Conservation (phyloP, 345 rosid species). For the Camelina hispida region DNA sequence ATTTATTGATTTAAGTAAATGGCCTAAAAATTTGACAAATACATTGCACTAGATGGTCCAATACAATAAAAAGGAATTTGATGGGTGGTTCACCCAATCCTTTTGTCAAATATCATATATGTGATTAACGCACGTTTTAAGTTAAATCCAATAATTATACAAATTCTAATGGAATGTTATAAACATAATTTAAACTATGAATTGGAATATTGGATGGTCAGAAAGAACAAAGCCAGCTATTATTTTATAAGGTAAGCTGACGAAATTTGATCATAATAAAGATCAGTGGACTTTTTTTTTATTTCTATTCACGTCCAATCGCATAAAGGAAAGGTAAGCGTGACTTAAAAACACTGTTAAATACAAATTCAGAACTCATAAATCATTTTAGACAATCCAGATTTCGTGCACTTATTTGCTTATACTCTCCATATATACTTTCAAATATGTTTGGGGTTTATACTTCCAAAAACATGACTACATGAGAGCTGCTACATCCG, state of each 20-base stretch:
- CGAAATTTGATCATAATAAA: not conserved
- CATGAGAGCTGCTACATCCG: not conserved
- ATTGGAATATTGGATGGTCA: slow-evolving; percentile 27
- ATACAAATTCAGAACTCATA: not conserved
- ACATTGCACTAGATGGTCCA: not conserved
- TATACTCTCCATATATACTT: too few relatives aligned
- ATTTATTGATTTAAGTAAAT: not conserved
- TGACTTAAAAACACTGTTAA: not conserved
- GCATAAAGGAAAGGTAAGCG: not conserved
- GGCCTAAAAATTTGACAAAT: not conserved
- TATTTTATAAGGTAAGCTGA: slow-evolving; percentile 21
- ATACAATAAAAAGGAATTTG: not conserved
- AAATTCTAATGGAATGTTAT: slow-evolving; percentile 11
- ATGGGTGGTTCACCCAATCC: slow-evolving; percentile 8
- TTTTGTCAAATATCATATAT: slow-evolving; percentile 10
- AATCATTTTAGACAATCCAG: not conserved
- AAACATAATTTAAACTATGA: slow-evolving; percentile 2
- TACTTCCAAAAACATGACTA: too few relatives aligned
- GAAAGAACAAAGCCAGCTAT: slow-evolving; percentile 29
- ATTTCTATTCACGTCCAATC: not conserved
- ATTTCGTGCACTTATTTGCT: not conserved
- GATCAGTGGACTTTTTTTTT: not conserved
- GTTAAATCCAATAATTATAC: slow-evolving; percentile 3
- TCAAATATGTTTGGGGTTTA: not conserved
- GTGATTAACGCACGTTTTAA: not conserved